Base-by-base conservation (phyloP, 805 yeast genomes). In the Candida silvicultrix region DNA sequence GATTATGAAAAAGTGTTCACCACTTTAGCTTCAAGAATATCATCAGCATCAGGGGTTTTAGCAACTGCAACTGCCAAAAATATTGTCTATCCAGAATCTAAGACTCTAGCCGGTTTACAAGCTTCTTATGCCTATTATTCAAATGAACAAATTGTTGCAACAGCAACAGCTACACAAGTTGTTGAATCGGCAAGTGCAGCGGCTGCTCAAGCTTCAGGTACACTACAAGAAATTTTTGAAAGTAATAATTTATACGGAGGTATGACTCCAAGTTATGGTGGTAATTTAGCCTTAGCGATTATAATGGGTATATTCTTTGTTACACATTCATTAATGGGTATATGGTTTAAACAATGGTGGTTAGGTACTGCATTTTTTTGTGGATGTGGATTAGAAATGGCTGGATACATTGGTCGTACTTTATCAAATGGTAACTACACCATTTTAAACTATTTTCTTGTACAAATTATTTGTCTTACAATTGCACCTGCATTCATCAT, bases 401-500 rank as follows among this genome's bases (percentile, higher is more conserved):
- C 77, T 0, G 95, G 96, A 1, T 89, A 84, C 58, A 60, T 75
- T 9, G 88, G 81, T 4, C 66, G 96, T 45, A 58, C 73, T 2
- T 52, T 75, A 45, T 70, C 82, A 2, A 70, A 73, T 18, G 51
- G 58, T 39, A 58, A 75, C 51, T 58, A 62, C 2, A 35, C 50
- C 15, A 56, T 65, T 34, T 51, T 64, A 37, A 61, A 71, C 43
- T 66, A 71, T 25, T 89, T 72, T 57, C 57, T 84, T 38, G 64
- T 81, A 55, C 95, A 89, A 62, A 75, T 83, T 51, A 75, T 81
- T 45, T 71, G 82, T 55, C 66, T 88, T 46, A 86, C 92, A 0
- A 64, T 89, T 41, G 92, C 88, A 0, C 96, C 96, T 0, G 88
- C 87, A 19, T 84, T 89, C 61, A 69, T 85, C 40, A 84, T 86